phyloP scores from a whole-genome alignment of 2,329 filamentous ascomycete genomes.

The Cordyceps sp. region DNA sequence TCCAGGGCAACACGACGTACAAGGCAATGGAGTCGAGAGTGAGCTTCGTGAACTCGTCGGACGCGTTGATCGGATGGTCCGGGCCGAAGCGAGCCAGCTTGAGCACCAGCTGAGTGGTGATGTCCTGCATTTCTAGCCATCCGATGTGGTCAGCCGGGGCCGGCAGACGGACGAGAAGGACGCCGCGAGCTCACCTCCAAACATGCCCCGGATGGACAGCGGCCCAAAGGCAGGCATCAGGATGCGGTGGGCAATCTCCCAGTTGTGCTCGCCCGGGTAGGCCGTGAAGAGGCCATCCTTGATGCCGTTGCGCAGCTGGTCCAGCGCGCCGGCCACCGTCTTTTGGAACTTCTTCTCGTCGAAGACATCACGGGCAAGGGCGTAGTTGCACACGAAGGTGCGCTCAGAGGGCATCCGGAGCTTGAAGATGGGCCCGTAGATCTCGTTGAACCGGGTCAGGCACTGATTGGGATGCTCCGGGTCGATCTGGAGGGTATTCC shows the following conservation, averaged over 20 bases:
- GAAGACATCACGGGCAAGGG: slow-evolving; percentile 19
- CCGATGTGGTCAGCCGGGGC: too few species aligned
- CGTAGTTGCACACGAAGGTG: neutral
- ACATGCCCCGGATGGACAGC: slow-evolving; percentile 51
- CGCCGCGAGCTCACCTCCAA: too few species aligned
- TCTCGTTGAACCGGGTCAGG: neutral
- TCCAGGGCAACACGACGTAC: too few species aligned
- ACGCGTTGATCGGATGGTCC: slow-evolving; percentile 35
- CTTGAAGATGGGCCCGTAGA: neutral
- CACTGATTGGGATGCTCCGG: neutral
- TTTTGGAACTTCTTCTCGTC: slow-evolving; percentile 53
- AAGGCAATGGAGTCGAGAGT: slow-evolving; percentile 58
- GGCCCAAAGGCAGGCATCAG: slow-evolving; percentile 56
- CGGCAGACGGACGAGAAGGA: too few species aligned
- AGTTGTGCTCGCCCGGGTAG: slow-evolving; percentile 35
- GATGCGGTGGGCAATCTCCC: slow-evolving; percentile 49
- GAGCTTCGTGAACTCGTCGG: slow-evolving; percentile 56
- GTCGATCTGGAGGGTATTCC: neutral
- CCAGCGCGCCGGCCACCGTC: slow-evolving; percentile 28
- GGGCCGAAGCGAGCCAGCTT: slow-evolving; percentile 53
- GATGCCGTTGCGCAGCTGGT: slow-evolving; percentile 37
- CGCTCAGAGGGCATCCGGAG: neutral
- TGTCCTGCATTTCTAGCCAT: slow-evolving; percentile 53
- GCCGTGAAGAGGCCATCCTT: slow-evolving; percentile 53
- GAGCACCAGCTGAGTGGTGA: slow-evolving; percentile 46